Evolutionary conservation across 164 flowering plant species (phyloP), one percentile per base, ranked within the genome.

Genomic region (Stephania cephalantha): DNA sequence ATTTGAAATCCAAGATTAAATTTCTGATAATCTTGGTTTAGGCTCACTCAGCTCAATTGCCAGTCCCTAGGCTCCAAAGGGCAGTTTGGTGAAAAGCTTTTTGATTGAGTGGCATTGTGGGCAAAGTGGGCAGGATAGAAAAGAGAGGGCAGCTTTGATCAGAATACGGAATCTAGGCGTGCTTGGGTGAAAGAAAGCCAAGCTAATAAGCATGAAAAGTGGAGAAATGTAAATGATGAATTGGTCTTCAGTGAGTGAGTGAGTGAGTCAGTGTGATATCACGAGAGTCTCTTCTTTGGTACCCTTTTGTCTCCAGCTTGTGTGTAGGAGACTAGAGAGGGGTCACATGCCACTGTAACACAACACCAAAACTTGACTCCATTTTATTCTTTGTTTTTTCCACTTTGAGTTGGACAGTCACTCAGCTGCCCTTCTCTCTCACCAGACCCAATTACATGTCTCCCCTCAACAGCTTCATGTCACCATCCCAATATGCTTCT

Each of bases 271-370:
- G 20, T 58, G 64, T 6, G 42, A 58, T 58, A 45, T 75, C 77
- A 75, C 77, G 77, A 69, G 77, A 18, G 42, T 35, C 52, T 69
- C 77, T 69, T 66, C 68, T 44, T 69, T 71, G n/a, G 46, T 74
- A 68, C 50, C 65, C 18, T 74, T 74, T 74, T 67, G 71, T 68
- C 71, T 29, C 71, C 45, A 30, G 25, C 46, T 29, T 22, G 18
- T 58, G 64, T 18, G 58, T 44, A 12, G 12, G 12, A 35, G 42
- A 35, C 3, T 35, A 35, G 42, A 4, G 42, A 12, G 15, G 18
- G 52, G 63, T 71, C 73, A 71, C 73, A 48, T 71, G 73, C 52
- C 52, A 18, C 64, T 58, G 64, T 58, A 15, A 6, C 5, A 58
- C 29, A 25, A 13, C 35, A n/a, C 15, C 48, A 30, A 35, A 68